Evolutionary conservation across 1,139 yeast species (phyloP), one percentile per base, ranked within the genome.

Genomic region (Yamadazyma blattariae): DNA sequence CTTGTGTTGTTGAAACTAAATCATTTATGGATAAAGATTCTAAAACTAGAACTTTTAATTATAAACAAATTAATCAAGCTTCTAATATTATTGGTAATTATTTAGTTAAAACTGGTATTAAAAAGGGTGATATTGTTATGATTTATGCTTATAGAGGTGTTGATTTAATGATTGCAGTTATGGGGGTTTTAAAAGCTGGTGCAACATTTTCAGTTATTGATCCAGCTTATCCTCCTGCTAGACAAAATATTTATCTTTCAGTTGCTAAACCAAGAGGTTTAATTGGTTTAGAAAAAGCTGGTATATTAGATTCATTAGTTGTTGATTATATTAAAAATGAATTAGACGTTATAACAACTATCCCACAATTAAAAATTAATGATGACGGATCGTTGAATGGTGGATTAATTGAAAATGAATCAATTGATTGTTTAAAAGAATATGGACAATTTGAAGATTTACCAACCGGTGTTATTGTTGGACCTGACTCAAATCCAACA

Each of bases 191-290:
- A 54, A 92, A 92, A 64, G 97, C 98, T 2, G 99, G 99, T 48
- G 98, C 96, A 13, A 90, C 98, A 0, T 92, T 92, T 57, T 90
- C 97, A 5, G 99, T 94, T 19, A 92, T 92, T 47, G 99, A 92
- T 56, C 98, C 98, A 6, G 97, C 98, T 2, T 92, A 92, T 59
- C 99, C 99, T 27, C 96, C 98, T 16, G 95, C 95, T 7, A 80
- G 99, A 62, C 99, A 92, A 61, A 92, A 87, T 49, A 79, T 92
- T 44, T 92, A 92, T 57, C 73, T 92, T 42, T 79, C 85, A 25
- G 99, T 92, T 11, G 97, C 98, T 27, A 81, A 84, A 58, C 99
- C 99, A 27, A 77, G 67, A 50, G 98, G 95, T 44, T 72, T 92
- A 49, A 82, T 92, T 45, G 96, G 90, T 19, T 80, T 92, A 51